A percentile compares a stretch with the other conserved stretches of the same genome.
Conservation (phyloP, 108 stramenopile species). For the Aurantiochytrium sp. region DNA sequence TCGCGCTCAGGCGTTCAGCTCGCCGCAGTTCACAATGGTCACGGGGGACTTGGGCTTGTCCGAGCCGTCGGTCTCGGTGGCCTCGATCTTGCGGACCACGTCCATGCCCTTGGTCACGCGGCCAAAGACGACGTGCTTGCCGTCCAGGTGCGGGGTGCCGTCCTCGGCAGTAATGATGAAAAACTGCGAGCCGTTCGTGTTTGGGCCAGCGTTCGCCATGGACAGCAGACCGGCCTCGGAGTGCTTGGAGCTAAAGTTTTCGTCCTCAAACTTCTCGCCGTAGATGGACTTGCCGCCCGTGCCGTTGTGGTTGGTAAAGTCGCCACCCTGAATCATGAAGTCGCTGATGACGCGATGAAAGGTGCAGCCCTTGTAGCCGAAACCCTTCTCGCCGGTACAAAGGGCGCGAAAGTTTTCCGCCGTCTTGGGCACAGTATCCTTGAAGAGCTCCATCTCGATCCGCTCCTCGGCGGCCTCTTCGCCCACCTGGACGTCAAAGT, state of each 20-base stretch:
- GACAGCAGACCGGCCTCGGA: constrained; percentile 68
- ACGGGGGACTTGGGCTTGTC: constrained; percentile 79
- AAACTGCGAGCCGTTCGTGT: constrained; percentile 88
- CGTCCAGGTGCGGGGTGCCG: constrained; percentile 81
- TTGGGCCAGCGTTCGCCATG: constrained; percentile 88
- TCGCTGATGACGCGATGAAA: constrained; percentile 88
- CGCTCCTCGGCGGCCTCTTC: constrained; percentile 42
- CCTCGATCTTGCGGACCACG: constrained; percentile 78
- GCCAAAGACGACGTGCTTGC: constrained; percentile 98
- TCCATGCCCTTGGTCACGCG: constrained; percentile 96
- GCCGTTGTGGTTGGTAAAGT: constrained; percentile 86
- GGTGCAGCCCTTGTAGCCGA: constrained; percentile 74
- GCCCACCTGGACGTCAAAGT: constrained; percentile 76
- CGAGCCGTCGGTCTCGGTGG: constrained; percentile 48
- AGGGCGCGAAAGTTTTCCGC: constrained; percentile 68
- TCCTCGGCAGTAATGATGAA: constrained; percentile 75
- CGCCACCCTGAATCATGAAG: constrained; percentile 92
- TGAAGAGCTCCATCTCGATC: constrained; percentile 76
- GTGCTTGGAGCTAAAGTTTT: constrained; percentile 82
- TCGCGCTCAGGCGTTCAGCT: constrained; percentile 47
- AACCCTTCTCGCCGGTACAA: constrained; percentile 75
- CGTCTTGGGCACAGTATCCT: constrained; percentile 86
- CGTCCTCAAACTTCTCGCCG: constrained; percentile 79
- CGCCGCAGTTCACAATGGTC: constrained; percentile 86
- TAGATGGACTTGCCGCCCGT: constrained; percentile 86